Conservation (phyloP, 2,329 filamentous ascomycete genomes). For the Cercospora canescens region DNA sequence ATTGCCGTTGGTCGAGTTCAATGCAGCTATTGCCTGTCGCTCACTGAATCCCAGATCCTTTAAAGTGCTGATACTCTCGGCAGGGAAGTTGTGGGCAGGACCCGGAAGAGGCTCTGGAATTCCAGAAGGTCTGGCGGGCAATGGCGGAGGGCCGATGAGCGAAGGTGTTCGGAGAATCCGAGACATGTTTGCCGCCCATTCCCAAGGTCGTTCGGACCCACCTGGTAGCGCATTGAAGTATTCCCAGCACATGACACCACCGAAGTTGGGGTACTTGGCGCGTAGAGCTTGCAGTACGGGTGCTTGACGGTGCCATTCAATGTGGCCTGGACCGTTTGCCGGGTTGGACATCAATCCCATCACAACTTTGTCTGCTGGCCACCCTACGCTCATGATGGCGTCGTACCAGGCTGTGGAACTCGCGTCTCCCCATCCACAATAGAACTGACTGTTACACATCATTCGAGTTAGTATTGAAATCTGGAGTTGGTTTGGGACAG, state of each 20-base stretch:
- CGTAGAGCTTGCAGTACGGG: constrained; percentile 59
- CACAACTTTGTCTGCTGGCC: constrained; percentile 72
- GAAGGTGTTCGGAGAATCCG: constrained; percentile 38
- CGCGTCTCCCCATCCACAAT: constrained; percentile 82
- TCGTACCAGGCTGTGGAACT: constrained; percentile 54
- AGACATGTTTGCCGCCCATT: constrained; percentile 74
- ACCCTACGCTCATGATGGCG: constrained; percentile 62
- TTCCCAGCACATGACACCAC: constrained; percentile 93
- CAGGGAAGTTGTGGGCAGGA: constrained; percentile 40
- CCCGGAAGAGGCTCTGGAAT: constrained; percentile 33
- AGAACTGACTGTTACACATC: constrained; percentile 66
- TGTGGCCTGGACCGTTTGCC: constrained; percentile 60
- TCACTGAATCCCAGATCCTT: constrained; percentile 49
- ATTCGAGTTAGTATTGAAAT: constrained; percentile 6
- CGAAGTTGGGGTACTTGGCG: constrained; percentile 67
- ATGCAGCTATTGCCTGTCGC: constrained; percentile 48
- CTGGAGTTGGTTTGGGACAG: no score
- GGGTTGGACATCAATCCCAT: constrained; percentile 80
- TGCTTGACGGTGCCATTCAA: constrained; percentile 59
- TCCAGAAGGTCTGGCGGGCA: constrained; percentile 36
- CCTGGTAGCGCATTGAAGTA: constrained; percentile 82
- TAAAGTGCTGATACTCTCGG: constrained; percentile 44
- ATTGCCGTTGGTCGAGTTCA: constrained; percentile 51
- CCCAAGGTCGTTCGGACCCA: constrained; percentile 64
- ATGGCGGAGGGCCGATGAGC: constrained; percentile 23